Evolutionary conservation across 1,139 yeast genomes (phyloP).

Genomic region (Eremothecium coryli): DNA sequence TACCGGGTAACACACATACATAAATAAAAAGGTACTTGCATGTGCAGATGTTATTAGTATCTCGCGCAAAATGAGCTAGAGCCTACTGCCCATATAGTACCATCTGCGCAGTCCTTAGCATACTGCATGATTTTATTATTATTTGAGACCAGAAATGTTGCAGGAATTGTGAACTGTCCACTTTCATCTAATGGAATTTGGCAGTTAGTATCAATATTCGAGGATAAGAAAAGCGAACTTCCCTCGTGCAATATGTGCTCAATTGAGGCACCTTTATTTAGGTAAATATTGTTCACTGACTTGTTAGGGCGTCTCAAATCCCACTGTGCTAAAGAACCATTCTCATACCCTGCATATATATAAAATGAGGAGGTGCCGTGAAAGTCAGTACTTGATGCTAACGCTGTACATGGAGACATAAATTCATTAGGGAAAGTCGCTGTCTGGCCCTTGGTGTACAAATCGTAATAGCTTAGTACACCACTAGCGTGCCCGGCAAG

Average conservation of each 20-base stretch:
- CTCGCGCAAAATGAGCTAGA: constrained; percentile 17
- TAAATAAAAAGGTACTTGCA: not conserved
- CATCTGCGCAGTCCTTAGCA: constrained; percentile 6
- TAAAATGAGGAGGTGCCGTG: constrained; percentile 2
- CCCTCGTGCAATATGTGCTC: not conserved
- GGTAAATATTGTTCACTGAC: constrained; percentile 12
- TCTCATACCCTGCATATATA: constrained; percentile 38
- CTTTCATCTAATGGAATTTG: constrained; percentile 9
- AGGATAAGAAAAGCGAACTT: constrained; percentile 9
- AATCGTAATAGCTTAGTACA: constrained; percentile 35
- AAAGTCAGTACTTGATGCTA: constrained; percentile 16
- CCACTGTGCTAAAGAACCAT: constrained; percentile 39
- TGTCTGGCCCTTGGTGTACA: constrained; percentile 22
- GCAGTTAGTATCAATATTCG: constrained; percentile 19
- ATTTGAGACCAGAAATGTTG: constrained; percentile 18
- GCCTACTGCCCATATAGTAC: constrained; percentile 16
- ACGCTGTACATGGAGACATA: constrained; percentile 15
- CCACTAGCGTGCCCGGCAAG: constrained; percentile 47
- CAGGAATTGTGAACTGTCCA: constrained; percentile 8
- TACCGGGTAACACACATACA: constrained; percentile 1
- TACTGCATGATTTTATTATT: constrained; percentile 17
- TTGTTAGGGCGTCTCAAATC: constrained; percentile 25
- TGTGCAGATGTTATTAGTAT: no score
- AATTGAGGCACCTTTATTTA: constrained; percentile 11
- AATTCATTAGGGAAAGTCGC: constrained; percentile 18